Base-by-base conservation (phyloP, 257 asterid species). In the Solanum chmielewskii region DNA sequence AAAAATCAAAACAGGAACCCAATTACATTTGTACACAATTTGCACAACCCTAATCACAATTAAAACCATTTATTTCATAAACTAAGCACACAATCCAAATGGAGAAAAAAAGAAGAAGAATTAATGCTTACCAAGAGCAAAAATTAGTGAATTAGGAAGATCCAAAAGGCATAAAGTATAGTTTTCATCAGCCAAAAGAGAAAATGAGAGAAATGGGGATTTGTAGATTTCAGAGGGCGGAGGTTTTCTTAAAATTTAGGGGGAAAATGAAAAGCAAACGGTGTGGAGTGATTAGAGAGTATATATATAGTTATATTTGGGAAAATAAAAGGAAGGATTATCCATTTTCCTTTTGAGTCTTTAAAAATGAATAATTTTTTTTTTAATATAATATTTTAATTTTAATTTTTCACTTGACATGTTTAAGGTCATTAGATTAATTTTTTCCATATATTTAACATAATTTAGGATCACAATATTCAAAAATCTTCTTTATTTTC, bases 401-500 rank as follows among this genome's bases (percentile, higher is more conserved):
- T 44, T 11, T 3, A 12, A 4, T 12, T 45, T 45, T 45, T 1
- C 16, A 12, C 1, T 6, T 47, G 18, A 0, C 18, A 47, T 47
- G 7, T 4, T 47, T 13, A 47, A 47, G 2, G 1, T 0, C 20
- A 13, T 1, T 13, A 1, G 7, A 13, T 47, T 47, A 47, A 25
- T 25, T 25, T 25, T 25, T 25, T 25, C 27, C 27, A 0, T 47
- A 47, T 20, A 52, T 52, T 52, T 52, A 4, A 16, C 60, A 52
- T 52, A 16, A 52, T 52, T 52, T 52, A 52, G 4, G 0, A 52
- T 0, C 1, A 52, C 9, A 16, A 52, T 9, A 52, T 52, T 52
- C 0, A 52, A 52, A 52, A 16, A 9, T 0, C 0, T 6, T 52
- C 0, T 2, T 52, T 52, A 52, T 6, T 52, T 52, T 52, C 62